phyloP scores from a whole-genome alignment of 2,329 filamentous ascomycete species.

The Aureobasidium vineae region DNA sequence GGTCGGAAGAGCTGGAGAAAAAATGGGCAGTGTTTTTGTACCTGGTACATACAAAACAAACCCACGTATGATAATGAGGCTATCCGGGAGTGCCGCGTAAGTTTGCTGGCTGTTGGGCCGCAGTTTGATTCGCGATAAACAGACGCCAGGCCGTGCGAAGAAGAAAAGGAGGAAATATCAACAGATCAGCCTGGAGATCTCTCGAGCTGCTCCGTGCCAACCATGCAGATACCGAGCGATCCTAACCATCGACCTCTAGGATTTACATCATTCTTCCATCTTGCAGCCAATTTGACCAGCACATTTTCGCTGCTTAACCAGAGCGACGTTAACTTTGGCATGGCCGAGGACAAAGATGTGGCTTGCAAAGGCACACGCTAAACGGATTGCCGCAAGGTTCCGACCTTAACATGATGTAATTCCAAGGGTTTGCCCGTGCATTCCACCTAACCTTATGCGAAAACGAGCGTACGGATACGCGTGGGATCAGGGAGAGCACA shows the following conservation, averaged over 20 bases:
- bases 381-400: not conserved
- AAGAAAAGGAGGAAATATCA: conserved; percentile 7
- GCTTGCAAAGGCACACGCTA: conserved; percentile 3
- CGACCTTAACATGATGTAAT: not conserved
- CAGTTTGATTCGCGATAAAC: conserved; percentile 4
- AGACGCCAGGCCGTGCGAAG: conserved; percentile 12
- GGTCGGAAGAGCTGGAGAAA: conserved; percentile 16
- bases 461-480: not conserved
- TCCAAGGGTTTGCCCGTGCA: not conserved
- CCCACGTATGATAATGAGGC: not conserved
- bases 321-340: conserved; percentile 10
- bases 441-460: conserved; percentile 1
- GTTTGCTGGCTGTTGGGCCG: conserved; percentile 16
- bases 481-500: not conserved
- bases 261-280: not conserved
- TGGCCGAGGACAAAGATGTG: conserved; percentile 5
- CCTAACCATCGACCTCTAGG: not conserved
- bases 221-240: not conserved
- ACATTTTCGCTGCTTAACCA: not conserved
- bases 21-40: not conserved
- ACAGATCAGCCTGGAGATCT: not conserved
- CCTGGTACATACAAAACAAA: not conserved
- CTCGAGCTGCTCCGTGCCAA: not conserved
- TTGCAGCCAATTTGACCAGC: not conserved
- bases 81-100: conserved; percentile 24